Evolutionary conservation across 345 rosid species (phyloP), one percentile per base, ranked within the genome.

Genomic region (Gossypium stocksii): DNA sequence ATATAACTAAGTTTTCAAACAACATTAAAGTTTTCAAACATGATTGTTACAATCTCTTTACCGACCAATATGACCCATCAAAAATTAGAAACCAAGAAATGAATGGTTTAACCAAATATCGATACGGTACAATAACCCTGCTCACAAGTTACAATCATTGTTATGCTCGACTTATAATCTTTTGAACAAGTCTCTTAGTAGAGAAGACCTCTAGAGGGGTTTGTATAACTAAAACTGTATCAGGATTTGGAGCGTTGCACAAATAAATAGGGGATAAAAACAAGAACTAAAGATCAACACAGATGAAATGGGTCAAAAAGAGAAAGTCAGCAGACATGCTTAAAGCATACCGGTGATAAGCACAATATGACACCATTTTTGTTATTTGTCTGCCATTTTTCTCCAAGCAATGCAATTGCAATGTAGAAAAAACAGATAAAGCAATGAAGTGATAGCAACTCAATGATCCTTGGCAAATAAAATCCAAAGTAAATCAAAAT

Each of bases 201-300:
- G 98, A 89, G 72, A 89, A 87, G 70, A 91, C 89, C 45, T 93
- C 96, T 3, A 78, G 53, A 74, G 97, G 96, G 67, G 97, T 89
- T 78, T 91, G 96, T 83, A 91, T 89, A 15, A 91, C 82, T 70
- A 93, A 84, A 60, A 91, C 96, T 20, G 90, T 90, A 65, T 93
- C 94, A 10, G 94, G 96, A 83, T 91, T 90, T 49, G 97, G 98
- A 79, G 96, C 87, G 78, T 97, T 93, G 83, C 76, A 86, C 43
- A 80, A 79, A 76, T 59, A 66, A 58, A 67, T 67, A 54, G 75
- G 75, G 51, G 53, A 48, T 16, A 10, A 48, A 72, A 70, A 63
- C 43, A 72, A 38, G 20, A 64, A 12, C 13, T 17, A n/a, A 62
- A 16, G 22, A 27, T 41, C 12, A 43, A 41, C 34, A 48, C 20